Conservation (phyloP, 2,329 filamentous ascomycete species). For the Arthrobotrys pseudoclavata region DNA sequence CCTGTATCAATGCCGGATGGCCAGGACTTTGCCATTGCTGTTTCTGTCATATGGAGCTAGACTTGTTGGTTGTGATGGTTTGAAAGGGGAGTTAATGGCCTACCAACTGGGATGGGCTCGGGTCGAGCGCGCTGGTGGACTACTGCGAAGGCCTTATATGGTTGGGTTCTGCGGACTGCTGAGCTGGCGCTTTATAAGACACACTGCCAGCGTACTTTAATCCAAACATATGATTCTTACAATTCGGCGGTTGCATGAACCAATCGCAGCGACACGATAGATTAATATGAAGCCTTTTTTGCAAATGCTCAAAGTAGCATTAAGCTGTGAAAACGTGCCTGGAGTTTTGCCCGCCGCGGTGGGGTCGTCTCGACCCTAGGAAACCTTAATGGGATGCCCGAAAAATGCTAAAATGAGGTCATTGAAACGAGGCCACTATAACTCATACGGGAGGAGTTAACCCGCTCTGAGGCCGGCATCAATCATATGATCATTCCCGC, state of each 20-base stretch:
- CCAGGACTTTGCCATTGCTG: conserved; percentile 16
- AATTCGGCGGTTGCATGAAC: not conserved
- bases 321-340: conserved; percentile 2
- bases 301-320: not conserved
- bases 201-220: not conserved
- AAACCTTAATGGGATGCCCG: too few relatives aligned
- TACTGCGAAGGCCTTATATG: not conserved
- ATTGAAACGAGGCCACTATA: too few relatives aligned
- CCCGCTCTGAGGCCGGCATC: too few relatives aligned
- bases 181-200: not conserved
- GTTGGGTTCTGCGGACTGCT: not conserved
- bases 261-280: not conserved
- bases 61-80: not conserved
- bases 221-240: not conserved
- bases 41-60: not conserved
- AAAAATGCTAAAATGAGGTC: too few relatives aligned
- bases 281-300: conserved; percentile 2
- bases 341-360: not conserved
- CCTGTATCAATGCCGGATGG: conserved; percentile 4
- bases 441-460: too few relatives aligned
- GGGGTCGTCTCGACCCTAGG: too few relatives aligned
- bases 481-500: too few relatives aligned
- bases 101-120: too few relatives aligned
- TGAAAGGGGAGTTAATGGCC: not conserved
- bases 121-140: too few relatives aligned